Conservation (phyloP, 345 rosid genomes). For the Brassica nigra region DNA sequence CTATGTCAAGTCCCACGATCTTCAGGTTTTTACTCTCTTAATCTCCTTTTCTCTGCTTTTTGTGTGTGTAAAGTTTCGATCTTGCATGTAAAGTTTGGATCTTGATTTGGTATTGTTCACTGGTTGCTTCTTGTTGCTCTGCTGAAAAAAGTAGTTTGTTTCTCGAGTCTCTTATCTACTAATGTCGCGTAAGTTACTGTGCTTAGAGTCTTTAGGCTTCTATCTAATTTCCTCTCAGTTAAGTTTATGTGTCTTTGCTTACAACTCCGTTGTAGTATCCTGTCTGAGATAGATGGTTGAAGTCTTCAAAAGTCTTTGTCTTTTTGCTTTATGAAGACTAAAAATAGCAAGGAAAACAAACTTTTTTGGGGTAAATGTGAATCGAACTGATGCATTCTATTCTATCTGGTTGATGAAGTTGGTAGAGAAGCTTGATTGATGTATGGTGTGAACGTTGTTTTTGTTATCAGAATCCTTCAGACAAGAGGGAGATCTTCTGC, state of each 20-base stretch:
- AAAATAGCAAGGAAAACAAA: background rate
- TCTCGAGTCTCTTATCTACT: background rate
- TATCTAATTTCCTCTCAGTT: background rate
- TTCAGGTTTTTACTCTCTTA: constrained; percentile 68
- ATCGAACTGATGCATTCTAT: background rate
- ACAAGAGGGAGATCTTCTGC: constrained; percentile 73
- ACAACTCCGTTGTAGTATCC: background rate
- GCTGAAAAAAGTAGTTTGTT: background rate
- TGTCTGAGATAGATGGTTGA: constrained; percentile 11
- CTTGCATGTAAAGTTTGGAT: background rate
- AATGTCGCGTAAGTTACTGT: background rate
- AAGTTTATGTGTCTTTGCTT: background rate
- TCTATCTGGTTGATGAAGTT: background rate
- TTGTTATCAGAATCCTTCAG: constrained; percentile 55
- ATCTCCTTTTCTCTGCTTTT: background rate
- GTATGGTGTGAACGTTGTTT: constrained; percentile 33
- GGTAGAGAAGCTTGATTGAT: background rate
- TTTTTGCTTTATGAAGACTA: background rate
- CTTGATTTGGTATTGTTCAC: background rate
- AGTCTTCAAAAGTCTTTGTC: background rate
- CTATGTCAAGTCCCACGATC: constrained; percentile 68
- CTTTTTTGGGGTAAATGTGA: background rate
- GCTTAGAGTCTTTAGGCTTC: background rate
- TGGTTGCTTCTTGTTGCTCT: background rate
- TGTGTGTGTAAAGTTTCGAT: background rate